Conservation (phyloP, 1,284 basidiomycete genomes). For the Leccinum griseonigrum region DNA sequence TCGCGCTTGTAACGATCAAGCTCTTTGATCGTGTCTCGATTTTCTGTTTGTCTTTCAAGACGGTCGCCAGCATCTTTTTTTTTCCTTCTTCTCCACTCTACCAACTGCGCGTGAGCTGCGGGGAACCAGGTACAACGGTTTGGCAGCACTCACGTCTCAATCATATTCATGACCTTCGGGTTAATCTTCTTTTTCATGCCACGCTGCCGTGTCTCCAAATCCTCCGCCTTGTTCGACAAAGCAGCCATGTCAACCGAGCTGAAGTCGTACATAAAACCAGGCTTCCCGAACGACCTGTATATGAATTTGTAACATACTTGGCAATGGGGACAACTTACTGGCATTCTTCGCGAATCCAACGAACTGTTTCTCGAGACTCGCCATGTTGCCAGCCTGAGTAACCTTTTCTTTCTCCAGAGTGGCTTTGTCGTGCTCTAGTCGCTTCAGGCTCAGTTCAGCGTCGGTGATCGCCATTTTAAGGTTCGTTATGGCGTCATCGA, state of each 20-base stretch:
- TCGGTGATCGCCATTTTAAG: slow-evolving; percentile 79
- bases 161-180: slow-evolving; percentile 94
- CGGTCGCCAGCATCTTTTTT: slow-evolving; percentile 88
- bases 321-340: slow-evolving; percentile 45
- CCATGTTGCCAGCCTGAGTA: slow-evolving; percentile 42
- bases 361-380: slow-evolving; percentile 75
- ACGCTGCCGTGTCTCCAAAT: slow-evolving; percentile 80
- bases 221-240: slow-evolving; percentile 66
- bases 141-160: slow-evolving; percentile 70
- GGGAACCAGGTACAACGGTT: not conserved
- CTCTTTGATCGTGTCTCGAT: slow-evolving; percentile 94
- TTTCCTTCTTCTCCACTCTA: slow-evolving; percentile 95
- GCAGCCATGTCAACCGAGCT: slow-evolving; percentile 63
- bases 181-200: slow-evolving; percentile 96
- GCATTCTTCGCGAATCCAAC: slow-evolving; percentile 90
- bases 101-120: not conserved
- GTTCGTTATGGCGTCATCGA: slow-evolving; percentile 78
- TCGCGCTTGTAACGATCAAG: slow-evolving; percentile 94
- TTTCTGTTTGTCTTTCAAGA: slow-evolving; percentile 93
- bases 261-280: slow-evolving; percentile 86
- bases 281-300: slow-evolving; percentile 75
- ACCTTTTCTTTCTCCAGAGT: slow-evolving; percentile 54
- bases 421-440: slow-evolving; percentile 52
- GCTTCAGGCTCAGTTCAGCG: slow-evolving; percentile 66
- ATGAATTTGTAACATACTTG: not conserved